Evolutionary conservation across 1,139 yeast genomes (phyloP).

Genomic region (Diutina pseudorugosa): DNA sequence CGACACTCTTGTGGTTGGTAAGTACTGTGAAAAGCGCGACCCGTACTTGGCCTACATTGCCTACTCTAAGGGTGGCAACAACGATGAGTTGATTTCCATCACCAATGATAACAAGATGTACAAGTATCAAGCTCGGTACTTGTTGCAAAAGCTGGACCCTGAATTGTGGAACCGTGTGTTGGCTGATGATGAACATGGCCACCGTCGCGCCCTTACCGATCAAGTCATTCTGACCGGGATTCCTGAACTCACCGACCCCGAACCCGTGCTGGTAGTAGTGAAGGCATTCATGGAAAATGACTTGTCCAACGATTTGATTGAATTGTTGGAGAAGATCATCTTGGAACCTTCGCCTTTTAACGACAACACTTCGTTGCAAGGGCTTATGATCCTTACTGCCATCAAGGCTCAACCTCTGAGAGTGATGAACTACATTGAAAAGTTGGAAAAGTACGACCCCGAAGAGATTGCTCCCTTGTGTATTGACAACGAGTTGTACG

Average conservation of each 20-base stretch:
- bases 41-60: conserved; percentile 97
- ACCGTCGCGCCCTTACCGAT: conserved; percentile 84
- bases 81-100: conserved; percentile 76
- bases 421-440: conserved; percentile 75
- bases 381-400: conserved; percentile 83
- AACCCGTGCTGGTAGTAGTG: conserved; percentile 90
- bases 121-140: conserved; percentile 95
- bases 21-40: conserved; percentile 97
- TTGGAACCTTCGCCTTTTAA: conserved; percentile 95
- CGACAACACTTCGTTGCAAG: conserved; percentile 91
- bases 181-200: conserved; percentile 51
- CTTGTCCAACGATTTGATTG: conserved; percentile 84
- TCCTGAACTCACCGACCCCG: conserved; percentile 91
- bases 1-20: conserved; percentile 91
- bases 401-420: conserved; percentile 88
- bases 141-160: conserved; percentile 74
- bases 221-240: conserved; percentile 94
- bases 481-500: conserved; percentile 76
- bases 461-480: conserved; percentile 89
- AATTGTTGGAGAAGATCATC: conserved; percentile 86
- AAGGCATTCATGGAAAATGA: conserved; percentile 96
- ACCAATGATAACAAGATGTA: conserved; percentile 97
- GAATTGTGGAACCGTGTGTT: conserved; percentile 76
- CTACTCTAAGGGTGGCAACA: conserved; percentile 89
- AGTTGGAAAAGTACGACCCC: conserved; percentile 84